Percentiles rank a stretch among this genome's conserved stretches.
Evolutionary conservation across 2,329 filamentous ascomycete species (phyloP).

Genomic region (Beauveria pseudobassiana): DNA sequence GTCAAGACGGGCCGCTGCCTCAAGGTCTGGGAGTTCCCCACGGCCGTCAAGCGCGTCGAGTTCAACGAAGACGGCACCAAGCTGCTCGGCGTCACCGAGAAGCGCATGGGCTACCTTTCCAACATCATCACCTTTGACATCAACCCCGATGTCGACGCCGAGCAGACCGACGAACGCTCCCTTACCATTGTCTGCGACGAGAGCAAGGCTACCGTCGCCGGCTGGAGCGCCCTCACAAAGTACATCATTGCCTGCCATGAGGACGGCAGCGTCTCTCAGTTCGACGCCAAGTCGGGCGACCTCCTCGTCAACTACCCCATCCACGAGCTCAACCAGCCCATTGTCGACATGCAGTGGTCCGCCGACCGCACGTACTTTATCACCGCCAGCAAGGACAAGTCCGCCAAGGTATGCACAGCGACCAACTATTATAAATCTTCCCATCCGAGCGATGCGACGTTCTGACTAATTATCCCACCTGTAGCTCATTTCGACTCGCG

Average conservation of each 20-base stretch:
- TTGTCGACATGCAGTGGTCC: constrained; percentile 94
- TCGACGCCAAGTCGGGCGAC: constrained; percentile 87
- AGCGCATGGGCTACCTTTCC: constrained; percentile 93
- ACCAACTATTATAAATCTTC: constrained; percentile 16
- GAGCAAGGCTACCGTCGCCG: constrained; percentile 95
- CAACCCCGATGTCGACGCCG: constrained; percentile 70
- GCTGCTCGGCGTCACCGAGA: constrained; percentile 92
- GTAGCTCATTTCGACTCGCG: constrained; percentile 72
- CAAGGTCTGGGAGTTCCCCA: constrained; percentile 97
- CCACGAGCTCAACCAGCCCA: constrained; percentile 75
- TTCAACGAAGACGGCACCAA: constrained; percentile 90
- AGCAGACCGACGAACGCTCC: constrained; percentile 75
- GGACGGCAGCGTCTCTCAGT: constrained; percentile 85
- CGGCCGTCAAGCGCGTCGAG: constrained; percentile 94
- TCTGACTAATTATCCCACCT: not conserved
- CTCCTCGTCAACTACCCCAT: constrained; percentile 71
- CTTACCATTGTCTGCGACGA: constrained; percentile 89
- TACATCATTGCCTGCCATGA: constrained; percentile 98
- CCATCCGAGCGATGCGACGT: not conserved
- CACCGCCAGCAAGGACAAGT: constrained; percentile 97
- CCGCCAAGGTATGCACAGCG: constrained; percentile 51
- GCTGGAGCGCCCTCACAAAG: constrained; percentile 88
- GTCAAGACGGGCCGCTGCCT: constrained; percentile 85
- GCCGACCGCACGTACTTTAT: constrained; percentile 95
- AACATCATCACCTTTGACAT: constrained; percentile 93